These are phyloP conservation scores for Cylindrotheca fusiformis DNA, from an alignment of 108 stramenopile species.

Conservation along the genomic window DNA sequence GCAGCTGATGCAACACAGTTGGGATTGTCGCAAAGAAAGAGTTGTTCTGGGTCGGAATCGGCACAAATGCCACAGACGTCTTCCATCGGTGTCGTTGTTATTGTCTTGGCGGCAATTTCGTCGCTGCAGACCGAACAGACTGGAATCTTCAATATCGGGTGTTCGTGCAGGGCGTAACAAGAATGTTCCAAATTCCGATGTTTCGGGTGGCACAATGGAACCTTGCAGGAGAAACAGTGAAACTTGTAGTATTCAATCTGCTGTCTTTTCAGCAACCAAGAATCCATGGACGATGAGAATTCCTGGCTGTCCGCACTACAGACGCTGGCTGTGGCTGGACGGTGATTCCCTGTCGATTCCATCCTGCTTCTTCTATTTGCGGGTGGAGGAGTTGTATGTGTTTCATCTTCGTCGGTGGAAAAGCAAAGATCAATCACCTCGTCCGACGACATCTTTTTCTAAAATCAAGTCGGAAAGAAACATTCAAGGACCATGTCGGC, in stretches of 20 bases:
- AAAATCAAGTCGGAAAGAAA: too few species aligned
- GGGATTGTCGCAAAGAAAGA: background rate
- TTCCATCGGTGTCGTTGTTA: background rate
- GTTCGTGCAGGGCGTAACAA: conserved; percentile 42
- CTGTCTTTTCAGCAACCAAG: too few species aligned
- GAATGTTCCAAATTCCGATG: background rate
- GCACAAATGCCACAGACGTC: background rate
- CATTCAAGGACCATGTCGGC: too few species aligned
- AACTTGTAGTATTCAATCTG: background rate
- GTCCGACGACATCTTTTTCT: too few species aligned
- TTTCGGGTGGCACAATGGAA: background rate
- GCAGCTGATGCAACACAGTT: background rate
- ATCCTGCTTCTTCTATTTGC: too few species aligned
- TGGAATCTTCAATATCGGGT: conserved; percentile 45
- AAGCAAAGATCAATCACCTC: too few species aligned
- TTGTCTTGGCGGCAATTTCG: conserved; percentile 5
- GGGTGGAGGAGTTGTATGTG: too few species aligned
- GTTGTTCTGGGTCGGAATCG: background rate
- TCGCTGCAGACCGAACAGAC: conserved; percentile 54
- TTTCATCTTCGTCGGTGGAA: too few species aligned
- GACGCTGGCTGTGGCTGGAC: too few species aligned
- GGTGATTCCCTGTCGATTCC: too few species aligned
- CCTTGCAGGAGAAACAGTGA: background rate
- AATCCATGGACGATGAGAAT: too few species aligned
- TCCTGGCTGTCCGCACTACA: too few species aligned